Base-by-base conservation (phyloP, 176 grass and related monocot species). In the Phoenix dactylifera region DNA sequence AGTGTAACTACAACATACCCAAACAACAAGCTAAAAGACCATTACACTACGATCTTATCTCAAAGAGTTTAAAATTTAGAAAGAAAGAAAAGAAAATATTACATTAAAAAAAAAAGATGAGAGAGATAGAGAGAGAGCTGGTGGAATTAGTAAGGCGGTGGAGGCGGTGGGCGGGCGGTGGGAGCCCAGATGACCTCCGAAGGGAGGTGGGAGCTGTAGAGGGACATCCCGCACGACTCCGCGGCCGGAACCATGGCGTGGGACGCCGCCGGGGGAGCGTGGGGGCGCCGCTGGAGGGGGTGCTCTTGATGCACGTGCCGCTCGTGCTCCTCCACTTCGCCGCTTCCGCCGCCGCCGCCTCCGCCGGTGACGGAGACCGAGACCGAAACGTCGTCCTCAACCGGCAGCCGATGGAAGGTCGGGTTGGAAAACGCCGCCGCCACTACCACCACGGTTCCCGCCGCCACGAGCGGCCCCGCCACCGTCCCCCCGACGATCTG, bases 401-500 rank as follows among this genome's bases (percentile, higher is more conserved):
- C 74, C 0, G 94, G 79, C 64, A 98, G 82, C 78, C 87, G 88
- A 55, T 93, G 85, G 80, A 98, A 98, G 20, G 88, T 89, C 16
- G 94, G 88, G 60, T 86, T 93, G 6, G 80, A 82, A 78, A 98
- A 93, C 5, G 79, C 85, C 0, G 94, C 94, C 0, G 82, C 79
- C 54, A 98, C 82, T 57, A 98, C 32, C 24, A 89, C 76, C 22
- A 98, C 79, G 17, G 64, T 86, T 12, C 88, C 76, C 1, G 84
- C 84, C 18, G 94, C 84, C 63, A 89, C 55, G 50, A 98, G 75
- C 22, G 85, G 84, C 22, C 94, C 94, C 0, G 54, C 79, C 0
- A 89, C 79, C 39, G 82, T 76, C 23, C 94, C 94, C 6, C 94
- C 94, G 62, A 98, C 66, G 65, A 98, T 64, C 79, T 89, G 94